Percentiles rank a stretch among this genome's conserved stretches.
Conservation (phyloP, 2,329 filamentous ascomycete genomes). For the Aspergillus bombycis region DNA sequence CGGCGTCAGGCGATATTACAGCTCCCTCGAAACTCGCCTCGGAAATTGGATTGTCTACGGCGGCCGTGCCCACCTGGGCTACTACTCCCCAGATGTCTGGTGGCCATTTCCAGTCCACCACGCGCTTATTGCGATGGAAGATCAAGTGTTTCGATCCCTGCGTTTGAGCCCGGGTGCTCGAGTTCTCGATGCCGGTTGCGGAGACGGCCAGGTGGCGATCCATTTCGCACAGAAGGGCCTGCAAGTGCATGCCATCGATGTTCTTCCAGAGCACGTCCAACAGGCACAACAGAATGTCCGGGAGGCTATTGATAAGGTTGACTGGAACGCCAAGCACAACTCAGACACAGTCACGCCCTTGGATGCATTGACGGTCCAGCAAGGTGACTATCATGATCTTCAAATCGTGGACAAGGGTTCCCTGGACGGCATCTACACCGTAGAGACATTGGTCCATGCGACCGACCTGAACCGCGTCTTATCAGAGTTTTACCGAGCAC, state of each 20-base stretch:
- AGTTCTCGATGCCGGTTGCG: conserved; percentile 58
- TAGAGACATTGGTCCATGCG: conserved; percentile 58
- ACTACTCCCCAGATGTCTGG: conserved; percentile 47
- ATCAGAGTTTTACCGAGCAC: conserved; percentile 48
- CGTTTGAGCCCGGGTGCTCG: conserved; percentile 41
- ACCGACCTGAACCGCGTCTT: conserved; percentile 48
- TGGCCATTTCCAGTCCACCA: conserved; percentile 52
- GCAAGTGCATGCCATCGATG: conserved; percentile 52
- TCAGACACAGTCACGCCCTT: conserved; percentile 10
- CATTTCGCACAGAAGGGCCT: conserved; percentile 49
- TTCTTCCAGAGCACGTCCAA: conserved; percentile 51
- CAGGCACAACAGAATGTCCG: conserved; percentile 35
- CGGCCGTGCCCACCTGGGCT: conserved; percentile 54
- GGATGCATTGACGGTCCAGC: conserved; percentile 37
- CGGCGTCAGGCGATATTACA: conserved; percentile 15
- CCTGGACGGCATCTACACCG: conserved; percentile 55
- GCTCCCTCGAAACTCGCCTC: conserved; percentile 12
- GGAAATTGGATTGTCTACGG: conserved; percentile 44
- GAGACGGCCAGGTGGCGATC: conserved; percentile 54
- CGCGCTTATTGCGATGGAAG: conserved; percentile 54
- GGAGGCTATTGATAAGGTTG: not conserved
- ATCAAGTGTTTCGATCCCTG: conserved; percentile 47
- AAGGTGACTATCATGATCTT: conserved; percentile 56
- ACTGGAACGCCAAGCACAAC: not conserved
- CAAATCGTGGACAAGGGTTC: conserved; percentile 38